Conservation (phyloP, 73 alveolate genomes). For the Loxodes magnus region DNA sequence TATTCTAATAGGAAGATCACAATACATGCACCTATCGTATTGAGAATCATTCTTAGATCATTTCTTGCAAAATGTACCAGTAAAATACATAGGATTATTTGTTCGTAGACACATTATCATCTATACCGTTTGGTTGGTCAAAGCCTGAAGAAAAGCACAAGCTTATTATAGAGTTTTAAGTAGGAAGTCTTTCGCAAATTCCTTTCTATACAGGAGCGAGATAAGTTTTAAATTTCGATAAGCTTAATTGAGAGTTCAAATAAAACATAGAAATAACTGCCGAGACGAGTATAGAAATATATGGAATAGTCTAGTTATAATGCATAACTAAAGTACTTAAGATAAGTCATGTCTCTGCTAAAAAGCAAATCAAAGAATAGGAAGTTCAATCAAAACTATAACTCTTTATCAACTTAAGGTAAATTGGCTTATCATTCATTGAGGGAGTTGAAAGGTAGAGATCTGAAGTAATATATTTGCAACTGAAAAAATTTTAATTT, state of each 20-base stretch:
- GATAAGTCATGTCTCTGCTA: not conserved
- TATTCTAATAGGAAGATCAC: no score
- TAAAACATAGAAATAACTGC: not conserved
- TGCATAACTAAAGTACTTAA: not conserved
- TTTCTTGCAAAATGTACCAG: conserved; percentile 1
- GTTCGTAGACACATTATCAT: not conserved
- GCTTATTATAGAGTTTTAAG: not conserved
- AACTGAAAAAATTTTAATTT: conserved; percentile 10
- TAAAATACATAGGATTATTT: not conserved
- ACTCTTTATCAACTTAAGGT: not conserved
- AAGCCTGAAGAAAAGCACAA: not conserved
- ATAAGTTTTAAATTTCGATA: not conserved
- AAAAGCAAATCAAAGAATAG: not conserved
- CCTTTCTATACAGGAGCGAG: not conserved
- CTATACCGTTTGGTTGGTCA: not conserved
- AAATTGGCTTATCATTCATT: conserved; percentile 20
- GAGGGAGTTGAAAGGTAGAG: conserved; percentile 10
- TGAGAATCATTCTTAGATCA: not conserved
- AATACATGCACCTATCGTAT: no score
- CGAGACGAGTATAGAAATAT: not conserved
- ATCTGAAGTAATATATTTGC: conserved; percentile 27
- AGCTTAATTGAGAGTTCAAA: not conserved
- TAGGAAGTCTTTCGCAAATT: not conserved
- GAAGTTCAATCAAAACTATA: not conserved
- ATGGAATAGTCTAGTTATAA: not conserved